Evolutionary conservation across 768 basidiomycete genomes (phyloP), one percentile per base, ranked within the genome.

Genomic region (Mycena galericulata): DNA sequence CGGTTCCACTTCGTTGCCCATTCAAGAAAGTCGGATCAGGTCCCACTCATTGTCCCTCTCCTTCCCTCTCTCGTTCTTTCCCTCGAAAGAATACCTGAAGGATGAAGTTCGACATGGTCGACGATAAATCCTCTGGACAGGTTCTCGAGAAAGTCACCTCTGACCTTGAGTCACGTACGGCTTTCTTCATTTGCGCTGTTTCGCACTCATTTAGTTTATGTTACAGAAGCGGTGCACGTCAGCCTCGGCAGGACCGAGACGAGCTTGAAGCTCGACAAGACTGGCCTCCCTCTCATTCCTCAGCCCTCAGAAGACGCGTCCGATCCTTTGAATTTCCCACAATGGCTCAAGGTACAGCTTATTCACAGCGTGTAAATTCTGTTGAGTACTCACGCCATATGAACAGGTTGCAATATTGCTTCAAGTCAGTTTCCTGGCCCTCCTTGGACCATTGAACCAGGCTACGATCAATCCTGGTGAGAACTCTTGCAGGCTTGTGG

Each of bases 281-380:
- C 70, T 34, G 82, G 82, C 20, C 78, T 84, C 17, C 79, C 83
- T 17, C 79, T 86, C 53, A 75, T 82, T 46, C 83, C 85, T 32
- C 84, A 86, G 50, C 83, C 83, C 18, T 78, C 82, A 4, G 69
- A 72, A 38, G 79, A 78, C 17, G 78, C 79, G n/a, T 75, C 74
- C 41, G 83, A 85, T 71, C 83, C 83, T 34, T 74, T 84, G 62
- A 83, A 83, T 63, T 84, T 83, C 58, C 82, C 82, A 20, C 45
- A 82, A 79, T 83, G 82, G 80, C 59, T 83, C 43, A 79, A 80
- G 43, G 63, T 65, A n/a, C n/a, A n/a, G n/a, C n/a, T n/a, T n/a
- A n/a, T n/a, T n/a, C n/a, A n/a, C n/a, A n/a, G n/a, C n/a, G n/a
- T n/a, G n/a, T n/a, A n/a, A n/a, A 36, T n/a, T n/a, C n/a, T n/a